Evolutionary conservation across 2,329 filamentous ascomycete species (phyloP).

Genomic region (Botrytis pseudocinerea): DNA sequence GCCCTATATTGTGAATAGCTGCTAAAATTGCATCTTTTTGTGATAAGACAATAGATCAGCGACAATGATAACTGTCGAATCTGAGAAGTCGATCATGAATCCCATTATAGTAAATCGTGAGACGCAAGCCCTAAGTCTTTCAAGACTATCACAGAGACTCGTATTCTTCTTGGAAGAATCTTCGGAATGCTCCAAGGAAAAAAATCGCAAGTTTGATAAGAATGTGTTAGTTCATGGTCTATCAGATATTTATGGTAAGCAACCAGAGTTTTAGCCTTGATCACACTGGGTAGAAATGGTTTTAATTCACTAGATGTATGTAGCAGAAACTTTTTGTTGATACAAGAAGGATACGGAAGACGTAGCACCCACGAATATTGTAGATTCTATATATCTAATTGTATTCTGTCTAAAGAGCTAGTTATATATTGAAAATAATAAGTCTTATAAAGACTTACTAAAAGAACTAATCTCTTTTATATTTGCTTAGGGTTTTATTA

Average conservation of each 20-base stretch:
- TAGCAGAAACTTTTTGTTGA: background rate
- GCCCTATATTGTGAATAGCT: rapidly evolving
- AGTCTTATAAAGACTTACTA: no score
- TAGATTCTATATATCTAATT: no score
- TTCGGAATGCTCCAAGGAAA: rapidly evolving
- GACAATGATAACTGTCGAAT: background rate
- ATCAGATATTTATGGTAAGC: background rate
- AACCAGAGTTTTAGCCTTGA: rapidly evolving
- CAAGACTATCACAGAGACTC: background rate
- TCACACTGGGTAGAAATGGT: rapidly evolving
- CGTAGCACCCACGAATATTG: no score
- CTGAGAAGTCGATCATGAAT: no score
- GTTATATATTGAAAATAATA: no score
- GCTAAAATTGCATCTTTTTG: background rate
- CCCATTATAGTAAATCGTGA: background rate
- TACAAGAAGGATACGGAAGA: no score
- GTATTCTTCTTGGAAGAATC: background rate
- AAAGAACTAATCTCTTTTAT: no score
- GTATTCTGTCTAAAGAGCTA: no score
- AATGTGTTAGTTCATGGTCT: no score
- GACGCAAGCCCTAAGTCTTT: background rate
- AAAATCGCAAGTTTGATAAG: background rate
- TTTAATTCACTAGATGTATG: background rate
- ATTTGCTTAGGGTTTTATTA: no score
- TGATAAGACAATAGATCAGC: no score